Percentiles rank a stretch among this genome's conserved stretches.
Conservation (phyloP, 768 basidiomycete species). For the Hemileccinum rubropunctum region DNA sequence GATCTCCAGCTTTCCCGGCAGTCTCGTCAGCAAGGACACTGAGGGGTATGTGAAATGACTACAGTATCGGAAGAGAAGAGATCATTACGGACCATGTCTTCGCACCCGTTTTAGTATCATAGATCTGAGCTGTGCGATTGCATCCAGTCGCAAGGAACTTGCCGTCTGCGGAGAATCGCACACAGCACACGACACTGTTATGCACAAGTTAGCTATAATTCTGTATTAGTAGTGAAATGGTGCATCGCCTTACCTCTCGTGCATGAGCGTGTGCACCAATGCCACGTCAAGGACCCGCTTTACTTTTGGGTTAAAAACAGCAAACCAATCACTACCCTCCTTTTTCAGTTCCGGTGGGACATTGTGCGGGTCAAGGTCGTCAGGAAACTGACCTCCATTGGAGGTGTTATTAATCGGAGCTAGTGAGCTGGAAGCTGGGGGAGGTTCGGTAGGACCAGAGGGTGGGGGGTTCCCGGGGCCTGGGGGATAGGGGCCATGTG, state of each 20-base stretch:
- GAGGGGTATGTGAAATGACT: constrained; percentile 9
- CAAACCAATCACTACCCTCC: constrained; percentile 87
- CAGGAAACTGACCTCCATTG: constrained; percentile 33
- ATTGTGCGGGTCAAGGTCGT: constrained; percentile 32
- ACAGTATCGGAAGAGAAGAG: neutral
- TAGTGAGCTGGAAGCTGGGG: constrained; percentile 22
- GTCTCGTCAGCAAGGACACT: constrained; percentile 78
- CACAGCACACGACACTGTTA: constrained; percentile 79
- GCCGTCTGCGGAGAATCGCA: constrained; percentile 92
- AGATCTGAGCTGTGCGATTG: constrained; percentile 94
- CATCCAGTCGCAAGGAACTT: constrained; percentile 93
- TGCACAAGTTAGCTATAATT: constrained; percentile 8
- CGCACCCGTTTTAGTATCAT: constrained; percentile 81
- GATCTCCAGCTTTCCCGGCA: constrained; percentile 70
- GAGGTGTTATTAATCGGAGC: constrained; percentile 26
- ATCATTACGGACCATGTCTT: constrained; percentile 70
- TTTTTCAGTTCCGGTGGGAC: constrained; percentile 40
- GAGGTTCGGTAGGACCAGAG: constrained; percentile 25
- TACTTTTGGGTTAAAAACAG: constrained; percentile 78
- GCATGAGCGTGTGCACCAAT: constrained; percentile 83
- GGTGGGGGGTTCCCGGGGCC: constrained; percentile 34
- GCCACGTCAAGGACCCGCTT: constrained; percentile 77
- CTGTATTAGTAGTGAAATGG: neutral
- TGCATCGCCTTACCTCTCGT: constrained; percentile 66
- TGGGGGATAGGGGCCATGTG: constrained; percentile 30